Conservation (phyloP, 768 basidiomycete species). For the Boletellus ananas region DNA sequence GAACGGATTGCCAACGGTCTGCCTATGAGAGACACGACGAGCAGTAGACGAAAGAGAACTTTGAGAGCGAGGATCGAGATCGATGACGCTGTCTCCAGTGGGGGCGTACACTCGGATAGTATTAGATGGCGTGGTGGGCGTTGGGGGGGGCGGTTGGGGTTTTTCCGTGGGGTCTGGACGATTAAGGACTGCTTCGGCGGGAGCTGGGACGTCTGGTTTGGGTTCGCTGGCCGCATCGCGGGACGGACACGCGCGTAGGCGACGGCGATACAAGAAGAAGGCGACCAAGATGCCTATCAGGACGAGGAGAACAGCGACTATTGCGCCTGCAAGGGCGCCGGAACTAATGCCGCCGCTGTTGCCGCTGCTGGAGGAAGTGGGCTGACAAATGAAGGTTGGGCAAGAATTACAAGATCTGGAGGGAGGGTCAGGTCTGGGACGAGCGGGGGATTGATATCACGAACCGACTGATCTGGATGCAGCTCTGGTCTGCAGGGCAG, state of each 20-base stretch:
- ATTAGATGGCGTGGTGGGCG: conserved; percentile 19
- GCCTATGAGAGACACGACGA: conserved; percentile 18
- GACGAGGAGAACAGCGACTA: conserved; percentile 61
- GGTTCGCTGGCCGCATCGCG: conserved; percentile 34
- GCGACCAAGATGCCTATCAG: conserved; percentile 47
- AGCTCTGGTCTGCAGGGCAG: conserved; percentile 53
- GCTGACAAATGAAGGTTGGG: conserved; percentile 48
- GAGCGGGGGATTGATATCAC: conserved; percentile 16
- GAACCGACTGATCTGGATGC: conserved; percentile 59
- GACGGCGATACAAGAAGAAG: conserved; percentile 66
- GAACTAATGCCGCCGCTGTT: conserved; percentile 48
- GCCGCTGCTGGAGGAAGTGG: conserved; percentile 18
- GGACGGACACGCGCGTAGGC: conserved; percentile 39
- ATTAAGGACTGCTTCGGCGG: conserved; percentile 74
- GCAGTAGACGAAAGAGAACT: conserved; percentile 18
- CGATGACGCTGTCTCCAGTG: conserved; percentile 49
- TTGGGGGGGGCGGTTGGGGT: conserved; percentile 18
- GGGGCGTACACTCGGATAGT: conserved; percentile 48
- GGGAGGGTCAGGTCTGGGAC: conserved; percentile 1
- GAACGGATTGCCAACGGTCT: conserved; percentile 59
- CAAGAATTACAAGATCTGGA: conserved; percentile 59
- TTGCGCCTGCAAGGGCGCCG: conserved; percentile 71
- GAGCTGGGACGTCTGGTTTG: conserved; percentile 62
- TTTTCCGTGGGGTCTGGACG: conserved; percentile 82
- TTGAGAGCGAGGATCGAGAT: conserved; percentile 54